Evolutionary conservation across 306 rosid genomes (phyloP), one percentile per base, ranked within the genome.

Genomic region (Pyrus communis): DNA sequence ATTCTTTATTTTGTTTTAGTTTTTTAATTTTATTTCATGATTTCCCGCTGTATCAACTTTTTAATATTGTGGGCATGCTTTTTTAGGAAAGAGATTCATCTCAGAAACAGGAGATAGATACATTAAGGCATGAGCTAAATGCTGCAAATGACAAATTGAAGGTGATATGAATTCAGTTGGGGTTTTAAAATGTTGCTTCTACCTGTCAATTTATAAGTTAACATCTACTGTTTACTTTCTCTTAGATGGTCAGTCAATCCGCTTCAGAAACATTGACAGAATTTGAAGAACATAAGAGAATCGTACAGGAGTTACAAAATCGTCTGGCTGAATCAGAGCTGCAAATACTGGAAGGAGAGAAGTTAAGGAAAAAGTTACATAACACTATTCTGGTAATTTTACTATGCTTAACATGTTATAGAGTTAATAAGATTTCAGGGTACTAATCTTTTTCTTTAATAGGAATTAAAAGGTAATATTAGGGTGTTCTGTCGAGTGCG

Each of bases 381-480:
- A 96, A 96, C 76, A 88, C 95, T 25, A 92, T 96, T 81, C 83
- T 88, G 90, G 99, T 96, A 92, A 72, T 13, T 70, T 22, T 54
- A 62, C 9, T 6, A 7, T 66, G 21, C 35, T 69, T 49, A 10
- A 73, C 31, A 12, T 59, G 18, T 70, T 75, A 25, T 70, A 40
- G n/a, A 60, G 67, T 54, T 70, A 22, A 30, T 33, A 18, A 38
- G 49, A 28, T 64, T 54, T 62, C 17, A 69, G 68, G 67, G 45
- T 65, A 75, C 23, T 76, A 40, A 60, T 67, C 73, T 55, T 77
- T 43, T 86, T 69, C 61, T 19, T 11, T 72, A 25, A 33, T 64
- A 96, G 99, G 99, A 96, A 80, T 76, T 96, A 12, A 96, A 96
- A 87, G 99, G 99, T 62, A 96, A 96, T 76, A 96, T 96, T 71